Percentiles rank a stretch among this genome's conserved stretches.
Evolutionary conservation across 2,329 filamentous ascomycete species (phyloP).

Genomic region (Rutstroemia sp.): DNA sequence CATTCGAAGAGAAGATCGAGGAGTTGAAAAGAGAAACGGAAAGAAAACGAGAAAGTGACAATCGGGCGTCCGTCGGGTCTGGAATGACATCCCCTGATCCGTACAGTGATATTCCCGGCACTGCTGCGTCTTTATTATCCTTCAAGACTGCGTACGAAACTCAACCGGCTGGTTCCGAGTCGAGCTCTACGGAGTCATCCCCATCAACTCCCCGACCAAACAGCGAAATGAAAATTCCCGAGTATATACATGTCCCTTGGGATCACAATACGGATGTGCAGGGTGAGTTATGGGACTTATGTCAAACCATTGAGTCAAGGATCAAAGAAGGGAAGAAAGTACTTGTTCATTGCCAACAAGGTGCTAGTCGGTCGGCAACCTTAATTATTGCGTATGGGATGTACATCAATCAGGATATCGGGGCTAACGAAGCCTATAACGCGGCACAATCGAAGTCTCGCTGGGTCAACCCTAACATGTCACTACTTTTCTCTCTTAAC

Average conservation of each 20-base stretch:
- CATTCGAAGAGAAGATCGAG: conserved; percentile 53
- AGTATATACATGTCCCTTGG: conserved; percentile 84
- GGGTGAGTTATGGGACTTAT: conserved; percentile 65
- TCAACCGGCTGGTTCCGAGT: conserved; percentile 30
- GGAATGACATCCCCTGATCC: conserved; percentile 11
- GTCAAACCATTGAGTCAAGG: conserved; percentile 67
- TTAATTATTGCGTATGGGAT: conserved; percentile 81
- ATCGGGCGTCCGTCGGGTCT: conserved; percentile 24
- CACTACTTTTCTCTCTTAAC: conserved; percentile 80
- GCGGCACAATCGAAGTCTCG: conserved; percentile 71
- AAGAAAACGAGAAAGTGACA: conserved; percentile 24
- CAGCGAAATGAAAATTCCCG: conserved; percentile 47
- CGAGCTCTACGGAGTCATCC: conserved; percentile 23
- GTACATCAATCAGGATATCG: conserved; percentile 68
- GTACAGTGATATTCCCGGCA: conserved; percentile 34
- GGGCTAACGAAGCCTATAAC: conserved; percentile 77
- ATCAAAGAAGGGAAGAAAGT: conserved; percentile 70
- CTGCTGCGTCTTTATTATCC: conserved; percentile 48
- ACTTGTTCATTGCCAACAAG: conserved; percentile 78
- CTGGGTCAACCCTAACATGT: conserved; percentile 92
- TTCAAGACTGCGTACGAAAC: conserved; percentile 56
- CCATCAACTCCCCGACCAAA: conserved; percentile 51
- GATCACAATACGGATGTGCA: conserved; percentile 85
- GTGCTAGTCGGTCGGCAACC: conserved; percentile 77
- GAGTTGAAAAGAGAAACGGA: conserved; percentile 26